These are phyloP conservation scores for Boletus eberwhitei DNA, from an alignment of 768 basidiomycete species.

Conservation along the genomic window DNA sequence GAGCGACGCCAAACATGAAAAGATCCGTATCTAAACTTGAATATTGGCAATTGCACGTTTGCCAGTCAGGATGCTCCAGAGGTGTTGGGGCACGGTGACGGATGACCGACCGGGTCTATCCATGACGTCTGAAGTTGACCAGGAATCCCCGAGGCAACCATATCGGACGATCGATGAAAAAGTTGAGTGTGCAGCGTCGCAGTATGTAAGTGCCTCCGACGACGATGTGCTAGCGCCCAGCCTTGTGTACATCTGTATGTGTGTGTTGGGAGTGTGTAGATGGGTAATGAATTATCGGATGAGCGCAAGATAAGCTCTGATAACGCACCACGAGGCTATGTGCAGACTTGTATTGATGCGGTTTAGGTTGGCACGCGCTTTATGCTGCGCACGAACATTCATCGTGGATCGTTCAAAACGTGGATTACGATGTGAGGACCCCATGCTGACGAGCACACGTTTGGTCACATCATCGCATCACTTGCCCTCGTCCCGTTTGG, in stretches of 20 bases:
- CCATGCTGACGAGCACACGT: conserved; percentile 5
- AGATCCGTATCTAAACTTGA: background rate
- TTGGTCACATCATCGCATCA: background rate
- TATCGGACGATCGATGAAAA: conserved; percentile 16
- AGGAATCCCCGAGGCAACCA: background rate
- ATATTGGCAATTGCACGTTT: conserved; percentile 7
- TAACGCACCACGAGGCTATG: conserved; percentile 15
- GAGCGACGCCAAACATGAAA: background rate
- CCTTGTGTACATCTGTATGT: conserved; percentile 1
- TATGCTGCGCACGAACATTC: background rate
- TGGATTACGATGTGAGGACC: conserved; percentile 5
- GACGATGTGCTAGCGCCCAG: too few relatives aligned
- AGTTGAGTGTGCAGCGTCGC: too few relatives aligned
- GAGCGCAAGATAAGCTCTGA: conserved; percentile 15
- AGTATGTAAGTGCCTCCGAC: background rate
- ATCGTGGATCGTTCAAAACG: background rate
- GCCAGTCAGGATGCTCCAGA: background rate
- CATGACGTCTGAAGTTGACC: background rate
- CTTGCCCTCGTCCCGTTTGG: background rate
- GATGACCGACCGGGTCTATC: background rate
- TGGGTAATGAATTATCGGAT: background rate
- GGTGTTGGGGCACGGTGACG: background rate
- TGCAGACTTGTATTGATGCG: background rate
- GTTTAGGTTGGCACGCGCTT: background rate
- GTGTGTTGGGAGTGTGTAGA: background rate